These are phyloP conservation scores for Moniliophthora roreri DNA, from an alignment of 1,284 basidiomycete species.

Conservation along the genomic window DNA sequence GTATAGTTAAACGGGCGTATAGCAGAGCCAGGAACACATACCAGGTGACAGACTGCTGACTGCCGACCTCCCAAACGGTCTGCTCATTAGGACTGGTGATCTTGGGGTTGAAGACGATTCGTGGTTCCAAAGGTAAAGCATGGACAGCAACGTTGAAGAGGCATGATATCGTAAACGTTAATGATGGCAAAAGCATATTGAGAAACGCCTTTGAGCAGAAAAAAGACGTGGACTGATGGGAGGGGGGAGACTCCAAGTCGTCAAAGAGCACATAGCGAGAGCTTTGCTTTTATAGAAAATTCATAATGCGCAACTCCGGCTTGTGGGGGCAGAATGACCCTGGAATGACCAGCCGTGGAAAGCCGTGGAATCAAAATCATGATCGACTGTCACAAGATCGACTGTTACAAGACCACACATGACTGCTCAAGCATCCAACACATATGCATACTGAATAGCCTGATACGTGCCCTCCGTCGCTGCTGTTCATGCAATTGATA, in stretches of 20 bases:
- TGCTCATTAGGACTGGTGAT: constrained; percentile 53
- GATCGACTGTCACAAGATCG: no score
- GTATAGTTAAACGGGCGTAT: no score
- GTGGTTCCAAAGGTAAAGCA: constrained; percentile 36
- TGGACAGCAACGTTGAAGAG: constrained; percentile 28
- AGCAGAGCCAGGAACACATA: constrained; percentile 26
- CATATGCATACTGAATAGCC: no score
- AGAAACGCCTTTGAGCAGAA: constrained; percentile 6
- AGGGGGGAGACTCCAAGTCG: constrained; percentile 8
- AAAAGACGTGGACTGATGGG: constrained; percentile 5
- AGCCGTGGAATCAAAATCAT: no score
- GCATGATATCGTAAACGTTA: constrained; percentile 30
- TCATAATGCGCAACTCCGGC: no score
- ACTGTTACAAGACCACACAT: no score
- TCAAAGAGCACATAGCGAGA: constrained; percentile 2
- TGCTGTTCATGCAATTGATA: no score
- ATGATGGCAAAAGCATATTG: constrained; percentile 30
- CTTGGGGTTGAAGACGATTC: constrained; percentile 55
- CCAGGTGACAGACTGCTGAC: constrained; percentile 58
- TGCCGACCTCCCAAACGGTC: constrained; percentile 55
- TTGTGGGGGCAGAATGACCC: no score
- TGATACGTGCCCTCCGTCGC: no score
- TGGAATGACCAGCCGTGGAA: no score
- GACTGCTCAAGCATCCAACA: no score
- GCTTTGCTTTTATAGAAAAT: no score